Evolutionary conservation across 371 early-diverging fungal genomes (phyloP).

Genomic region (Saksenaea vasiformis): DNA sequence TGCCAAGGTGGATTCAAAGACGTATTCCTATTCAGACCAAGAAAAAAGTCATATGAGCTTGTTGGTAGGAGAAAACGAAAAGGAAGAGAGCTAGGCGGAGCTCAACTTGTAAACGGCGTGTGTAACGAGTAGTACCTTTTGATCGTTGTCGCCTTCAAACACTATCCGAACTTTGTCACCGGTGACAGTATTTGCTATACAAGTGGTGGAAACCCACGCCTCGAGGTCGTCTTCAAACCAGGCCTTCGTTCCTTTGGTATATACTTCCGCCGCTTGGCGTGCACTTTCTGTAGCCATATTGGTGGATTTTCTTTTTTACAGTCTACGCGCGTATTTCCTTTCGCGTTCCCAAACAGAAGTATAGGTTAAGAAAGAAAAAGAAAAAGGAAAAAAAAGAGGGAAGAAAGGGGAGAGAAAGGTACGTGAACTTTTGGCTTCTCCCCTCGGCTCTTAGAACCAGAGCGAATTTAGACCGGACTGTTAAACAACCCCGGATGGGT

Average conservation of each 20-base stretch:
- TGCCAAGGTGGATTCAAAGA: conserved; percentile 69
- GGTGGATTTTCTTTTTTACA: neutral
- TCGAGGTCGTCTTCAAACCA: conserved; percentile 87
- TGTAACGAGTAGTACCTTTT: conserved; percentile 36
- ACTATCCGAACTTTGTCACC: conserved; percentile 56
- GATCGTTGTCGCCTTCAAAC: conserved; percentile 60
- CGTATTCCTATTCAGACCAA: conserved; percentile 58
- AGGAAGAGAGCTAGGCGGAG: neutral
- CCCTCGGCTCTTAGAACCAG: neutral
- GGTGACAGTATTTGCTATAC: conserved; percentile 50
- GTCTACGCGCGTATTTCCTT: neutral
- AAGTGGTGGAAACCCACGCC: conserved; percentile 78
- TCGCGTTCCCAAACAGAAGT: neutral
- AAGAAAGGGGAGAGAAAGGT: neutral
- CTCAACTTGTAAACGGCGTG: neutral
- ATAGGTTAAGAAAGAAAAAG: neutral
- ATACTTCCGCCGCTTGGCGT: conserved; percentile 54
- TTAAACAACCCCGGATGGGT: no score
- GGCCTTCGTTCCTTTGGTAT: conserved; percentile 74
- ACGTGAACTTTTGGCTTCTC: neutral
- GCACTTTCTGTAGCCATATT: conserved; percentile 2
- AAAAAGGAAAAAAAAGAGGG: neutral
- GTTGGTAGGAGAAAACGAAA: neutral
- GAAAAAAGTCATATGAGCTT: conserved; percentile 1
- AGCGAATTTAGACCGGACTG: neutral